Base-by-base conservation (phyloP, 2,329 filamentous ascomycete species). In the Pseudogymnoascus sp. region DNA sequence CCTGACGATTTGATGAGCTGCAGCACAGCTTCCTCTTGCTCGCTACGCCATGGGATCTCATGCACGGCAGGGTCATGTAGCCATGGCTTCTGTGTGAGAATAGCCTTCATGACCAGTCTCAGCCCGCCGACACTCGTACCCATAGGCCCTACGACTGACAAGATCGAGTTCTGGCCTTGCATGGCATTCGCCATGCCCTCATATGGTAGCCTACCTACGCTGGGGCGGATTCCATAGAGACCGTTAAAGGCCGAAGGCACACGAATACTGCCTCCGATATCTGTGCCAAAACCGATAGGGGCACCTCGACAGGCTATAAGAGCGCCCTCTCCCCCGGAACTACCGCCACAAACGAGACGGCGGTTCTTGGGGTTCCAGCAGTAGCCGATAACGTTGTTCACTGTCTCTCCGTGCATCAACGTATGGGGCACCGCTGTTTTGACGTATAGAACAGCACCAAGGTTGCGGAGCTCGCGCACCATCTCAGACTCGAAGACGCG, bases 71-170 rank as follows among this genome's bases (percentile, higher is more conserved):
- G 87, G 71, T 91, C 88, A 66, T 83, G 75, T 1, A 84, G 73
- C 88, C 88, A 91, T 0, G 88, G 88, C 62, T 83, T 69, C 34
- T 80, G 80, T 11, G 76, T 77, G 1, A 91, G 74, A 1, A 90
- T 71, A 0, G 81, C 75, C 68, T 84, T 80, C 1, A 85, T 78
- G 1, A 86, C 69, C 2, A 90, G 73, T 40, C 79, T 79, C 11
- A 89, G 69, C 0, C 80, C 81, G 1, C 78, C 77, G 1, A 81
- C 74, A 1, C 81, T 84, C 0, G 81, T 82, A 0, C 82, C 82
- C 12, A 91, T 71, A 0, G 86, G 85, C 0, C 87, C 88, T 11
- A 87, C 80, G 1, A 87, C 83, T 0, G 83, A 87, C 1, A 84
- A 75, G 34, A 88, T 78, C 0, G 79, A 81, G 67, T 83, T 85